Evolutionary conservation across 2,329 filamentous ascomycete genomes (phyloP).

Genomic region (Tolypocladium guangdongense): DNA sequence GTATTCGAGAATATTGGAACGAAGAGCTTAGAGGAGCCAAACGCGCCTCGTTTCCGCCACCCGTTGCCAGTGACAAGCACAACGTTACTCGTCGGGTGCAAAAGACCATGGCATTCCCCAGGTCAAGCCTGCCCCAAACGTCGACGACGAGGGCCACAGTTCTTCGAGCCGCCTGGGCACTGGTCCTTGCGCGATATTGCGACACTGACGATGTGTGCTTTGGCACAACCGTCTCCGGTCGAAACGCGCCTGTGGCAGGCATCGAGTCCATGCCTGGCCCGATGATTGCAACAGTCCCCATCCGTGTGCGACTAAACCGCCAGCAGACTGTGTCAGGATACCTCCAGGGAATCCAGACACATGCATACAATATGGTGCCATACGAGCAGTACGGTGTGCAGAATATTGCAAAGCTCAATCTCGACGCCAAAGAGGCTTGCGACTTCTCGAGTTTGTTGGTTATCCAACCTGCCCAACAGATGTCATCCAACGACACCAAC

Average conservation of each 20-base stretch:
- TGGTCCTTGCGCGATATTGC: slow-evolving; percentile 11
- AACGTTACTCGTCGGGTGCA: not conserved
- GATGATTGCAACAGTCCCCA: slow-evolving; percentile 18
- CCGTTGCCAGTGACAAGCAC: not conserved
- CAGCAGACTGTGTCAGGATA: slow-evolving; percentile 5
- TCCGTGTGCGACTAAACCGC: slow-evolving; percentile 8
- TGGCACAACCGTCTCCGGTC: slow-evolving; percentile 16
- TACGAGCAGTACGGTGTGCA: slow-evolving; percentile 12
- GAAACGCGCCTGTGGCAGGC: slow-evolving; percentile 13
- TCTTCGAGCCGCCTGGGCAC: slow-evolving; percentile 14
- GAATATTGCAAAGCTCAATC: slow-evolving; percentile 8
- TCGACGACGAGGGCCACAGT: slow-evolving; percentile 9
- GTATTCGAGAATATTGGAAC: slow-evolving; percentile 1
- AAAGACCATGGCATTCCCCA: not conserved
- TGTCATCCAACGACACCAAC: not conserved
- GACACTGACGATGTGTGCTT: slow-evolving; percentile 13
- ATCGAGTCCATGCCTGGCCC: slow-evolving; percentile 17
- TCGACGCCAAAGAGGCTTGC: slow-evolving; percentile 8
- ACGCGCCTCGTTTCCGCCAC: slow-evolving; percentile 2
- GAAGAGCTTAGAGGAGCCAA: slow-evolving; percentile 1
- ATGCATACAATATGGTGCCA: slow-evolving; percentile 1
- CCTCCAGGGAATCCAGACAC: slow-evolving; percentile 5
- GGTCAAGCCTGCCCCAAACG: not conserved
- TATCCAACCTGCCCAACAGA: slow-evolving; percentile 9
- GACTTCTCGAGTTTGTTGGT: slow-evolving; percentile 16